A percentile compares a stretch with the other conserved stretches of the same genome.
These are phyloP conservation scores for Cladophialophora carrionii DNA, from an alignment of 2,329 filamentous ascomycete species.

Conservation along the genomic window DNA sequence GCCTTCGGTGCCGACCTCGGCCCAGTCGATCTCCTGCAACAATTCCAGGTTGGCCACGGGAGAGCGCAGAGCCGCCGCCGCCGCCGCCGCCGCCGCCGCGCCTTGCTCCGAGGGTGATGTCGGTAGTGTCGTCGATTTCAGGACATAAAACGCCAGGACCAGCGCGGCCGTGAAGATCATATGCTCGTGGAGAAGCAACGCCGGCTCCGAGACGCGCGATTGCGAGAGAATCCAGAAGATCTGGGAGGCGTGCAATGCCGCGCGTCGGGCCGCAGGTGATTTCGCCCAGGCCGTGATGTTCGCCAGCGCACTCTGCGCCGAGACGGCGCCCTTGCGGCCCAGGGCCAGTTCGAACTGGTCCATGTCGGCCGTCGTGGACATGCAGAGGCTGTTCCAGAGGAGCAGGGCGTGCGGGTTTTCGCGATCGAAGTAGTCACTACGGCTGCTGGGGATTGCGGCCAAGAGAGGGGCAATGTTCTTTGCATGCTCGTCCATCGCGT, in stretches of 20 bases:
- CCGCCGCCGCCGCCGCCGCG: too few species aligned
- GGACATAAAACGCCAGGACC: slow-evolving; percentile 16
- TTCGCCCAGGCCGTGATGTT: slow-evolving; percentile 56
- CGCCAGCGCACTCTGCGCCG: slow-evolving; percentile 45
- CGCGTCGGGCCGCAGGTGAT: slow-evolving; percentile 54
- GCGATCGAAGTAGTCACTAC: not conserved
- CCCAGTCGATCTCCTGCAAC: slow-evolving; percentile 12
- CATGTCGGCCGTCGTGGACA: slow-evolving; percentile 10
- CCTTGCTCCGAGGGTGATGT: too few species aligned
- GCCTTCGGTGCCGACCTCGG: slow-evolving; percentile 4
- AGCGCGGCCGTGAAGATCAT: slow-evolving; percentile 18
- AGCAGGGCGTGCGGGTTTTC: slow-evolving; percentile 5
- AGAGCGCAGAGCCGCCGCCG: too few species aligned
- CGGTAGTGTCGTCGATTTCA: not conserved
- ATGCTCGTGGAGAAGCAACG: slow-evolving; percentile 1
- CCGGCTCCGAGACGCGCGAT: slow-evolving; percentile 55
- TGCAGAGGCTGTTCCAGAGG: slow-evolving; percentile 19
- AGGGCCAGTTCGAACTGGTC: slow-evolving; percentile 17
- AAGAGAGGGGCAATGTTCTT: not conserved
- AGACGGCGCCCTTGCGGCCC: slow-evolving; percentile 6
- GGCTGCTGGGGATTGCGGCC: not conserved
- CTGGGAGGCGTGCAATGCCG: slow-evolving; percentile 57
- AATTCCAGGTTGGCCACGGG: not conserved
- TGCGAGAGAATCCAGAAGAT: slow-evolving; percentile 56
- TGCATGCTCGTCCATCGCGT: not conserved